These are phyloP conservation scores for Ramaria sp. DNA, from an alignment of 768 basidiomycete genomes.

Conservation along the genomic window DNA sequence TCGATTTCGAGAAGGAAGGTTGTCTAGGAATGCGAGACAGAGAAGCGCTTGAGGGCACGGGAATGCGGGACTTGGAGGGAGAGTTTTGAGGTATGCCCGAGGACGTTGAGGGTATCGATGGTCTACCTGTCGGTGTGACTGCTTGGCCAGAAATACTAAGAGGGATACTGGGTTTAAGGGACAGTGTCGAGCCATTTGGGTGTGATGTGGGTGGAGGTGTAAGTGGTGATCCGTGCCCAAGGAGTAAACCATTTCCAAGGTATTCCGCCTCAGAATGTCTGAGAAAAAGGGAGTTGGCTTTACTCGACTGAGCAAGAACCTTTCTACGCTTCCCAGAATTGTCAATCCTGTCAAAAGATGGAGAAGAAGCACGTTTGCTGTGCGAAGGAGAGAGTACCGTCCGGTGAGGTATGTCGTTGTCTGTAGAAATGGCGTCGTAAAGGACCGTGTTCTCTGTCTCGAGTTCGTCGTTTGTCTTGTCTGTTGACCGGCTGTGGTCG, in stretches of 20 bases:
- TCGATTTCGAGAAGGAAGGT: neutral
- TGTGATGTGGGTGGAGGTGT: neutral
- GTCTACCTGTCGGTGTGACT: neutral
- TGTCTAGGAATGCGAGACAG: constrained; percentile 1
- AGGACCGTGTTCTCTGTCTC: neutral
- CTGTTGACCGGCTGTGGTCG: neutral
- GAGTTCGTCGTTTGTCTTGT: neutral
- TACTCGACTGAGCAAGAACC: neutral
- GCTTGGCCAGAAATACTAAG: neutral
- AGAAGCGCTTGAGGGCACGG: neutral
- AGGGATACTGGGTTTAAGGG: neutral
- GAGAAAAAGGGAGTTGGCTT: neutral
- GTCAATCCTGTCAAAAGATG: neutral
- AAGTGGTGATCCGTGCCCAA: neutral
- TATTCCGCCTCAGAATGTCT: neutral
- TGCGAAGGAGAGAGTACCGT: neutral
- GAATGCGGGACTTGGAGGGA: neutral
- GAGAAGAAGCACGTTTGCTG: constrained; percentile 2
- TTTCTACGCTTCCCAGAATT: neutral
- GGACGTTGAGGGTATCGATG: neutral
- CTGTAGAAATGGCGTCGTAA: neutral
- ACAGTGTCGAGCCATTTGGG: neutral
- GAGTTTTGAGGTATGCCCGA: neutral
- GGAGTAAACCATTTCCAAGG: neutral
- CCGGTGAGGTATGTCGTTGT: neutral